Evolutionary conservation across 1,139 yeast genomes (phyloP).

Genomic region (Nakaseomyces nivariensis): DNA sequence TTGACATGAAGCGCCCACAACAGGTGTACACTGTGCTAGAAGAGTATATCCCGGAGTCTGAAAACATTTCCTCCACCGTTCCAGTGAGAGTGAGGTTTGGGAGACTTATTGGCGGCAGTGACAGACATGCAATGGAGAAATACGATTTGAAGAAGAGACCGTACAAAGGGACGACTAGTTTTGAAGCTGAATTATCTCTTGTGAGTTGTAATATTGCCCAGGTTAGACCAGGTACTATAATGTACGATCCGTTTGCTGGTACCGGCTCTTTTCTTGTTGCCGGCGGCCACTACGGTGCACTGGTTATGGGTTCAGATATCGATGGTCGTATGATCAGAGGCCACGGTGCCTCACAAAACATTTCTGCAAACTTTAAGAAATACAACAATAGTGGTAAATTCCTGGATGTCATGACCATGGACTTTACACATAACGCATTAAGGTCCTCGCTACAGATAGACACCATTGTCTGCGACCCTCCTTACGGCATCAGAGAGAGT

Average conservation of each 20-base stretch:
- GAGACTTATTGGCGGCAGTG: slow-evolving; percentile 55
- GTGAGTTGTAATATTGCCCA: slow-evolving; percentile 83
- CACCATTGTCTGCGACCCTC: slow-evolving; percentile 90
- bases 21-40: slow-evolving; percentile 64
- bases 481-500: slow-evolving; percentile 96
- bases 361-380: slow-evolving; percentile 62
- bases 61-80: slow-evolving; percentile 40
- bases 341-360: slow-evolving; percentile 39
- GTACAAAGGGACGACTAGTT: slow-evolving; percentile 92
- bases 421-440: slow-evolving; percentile 83
- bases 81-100: slow-evolving; percentile 69
- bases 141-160: slow-evolving; percentile 76
- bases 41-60: slow-evolving; percentile 43
- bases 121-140: slow-evolving; percentile 59
- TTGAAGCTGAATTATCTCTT: slow-evolving; percentile 79
- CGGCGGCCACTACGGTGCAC: slow-evolving; percentile 77
- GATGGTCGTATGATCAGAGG: slow-evolving; percentile 82
- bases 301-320: slow-evolving; percentile 81
- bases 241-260: slow-evolving; percentile 94
- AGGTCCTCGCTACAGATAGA: slow-evolving; percentile 56
- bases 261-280: slow-evolving; percentile 92
- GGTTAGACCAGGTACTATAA: slow-evolving; percentile 50
- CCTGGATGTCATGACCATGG: slow-evolving; percentile 81
- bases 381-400: slow-evolving; percentile 51
- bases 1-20: slow-evolving; percentile 72